Base-by-base conservation (phyloP, 2,329 filamentous ascomycete genomes). In the Esteya vermicola region DNA sequence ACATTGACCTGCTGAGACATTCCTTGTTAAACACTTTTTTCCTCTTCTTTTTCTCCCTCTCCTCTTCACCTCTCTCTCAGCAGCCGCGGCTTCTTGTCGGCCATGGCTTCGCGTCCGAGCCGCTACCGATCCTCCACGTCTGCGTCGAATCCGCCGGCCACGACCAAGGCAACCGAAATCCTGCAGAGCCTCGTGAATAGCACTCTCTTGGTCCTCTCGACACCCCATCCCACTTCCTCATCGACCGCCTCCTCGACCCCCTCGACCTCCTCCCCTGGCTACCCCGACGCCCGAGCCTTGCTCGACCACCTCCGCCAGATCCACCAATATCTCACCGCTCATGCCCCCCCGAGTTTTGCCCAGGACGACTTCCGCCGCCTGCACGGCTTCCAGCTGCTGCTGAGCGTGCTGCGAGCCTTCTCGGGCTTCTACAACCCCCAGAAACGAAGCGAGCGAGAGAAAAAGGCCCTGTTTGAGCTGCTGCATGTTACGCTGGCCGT, bases 291-390 rank as follows among this genome's bases (percentile, higher is more conserved):
- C 18, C 50, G 57, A 4, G 57, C 60, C 8, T 60, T 80, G 27
- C 56, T 70, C 46, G 68, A 74, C 48, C 64, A 67, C 39, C 64
- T 83, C 42, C 72, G 75, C 48, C 69, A 75, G 38, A 71, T 89
- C 44, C 74, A 78, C 51, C 81, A 85, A 43, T 63, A 74, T 46
- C 57, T 77, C 22, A 62, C 68, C 32, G 65, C 68, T 9, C 52
- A 59, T 22, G 52, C 62, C 30, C 57, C 66, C 14, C 63, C 67
- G 3, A 62, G 62, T 44, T 57, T 65, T 4, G 62, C 65, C 6
- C 85, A 86, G 61, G 84, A 93, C 61, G 78, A 84, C 50, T 94
- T 95, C 55, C 76, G 88, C 48, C 76, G 84, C 53, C 70, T 86
- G 21, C 68, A 72, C 42, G 88, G 88, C 51, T 94, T 93, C 57